These are phyloP conservation scores for Penicillium bovifimosum DNA, from an alignment of 495 filamentous ascomycete genomes.

Conservation along the genomic window DNA sequence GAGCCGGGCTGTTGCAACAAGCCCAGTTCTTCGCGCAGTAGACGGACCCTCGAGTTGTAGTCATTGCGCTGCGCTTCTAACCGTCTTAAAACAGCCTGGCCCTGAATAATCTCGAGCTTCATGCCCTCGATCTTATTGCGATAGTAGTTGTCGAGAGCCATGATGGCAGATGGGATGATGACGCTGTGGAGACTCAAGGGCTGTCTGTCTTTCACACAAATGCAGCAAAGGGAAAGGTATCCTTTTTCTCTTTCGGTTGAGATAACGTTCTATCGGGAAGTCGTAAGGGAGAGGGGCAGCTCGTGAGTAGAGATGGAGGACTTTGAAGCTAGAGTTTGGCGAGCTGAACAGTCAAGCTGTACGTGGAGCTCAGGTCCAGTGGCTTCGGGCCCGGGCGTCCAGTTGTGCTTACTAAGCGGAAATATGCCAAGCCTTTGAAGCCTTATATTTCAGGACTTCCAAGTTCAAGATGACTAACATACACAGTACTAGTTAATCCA, in stretches of 20 bases:
- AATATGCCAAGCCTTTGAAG: neutral
- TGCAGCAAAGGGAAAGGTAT: neutral
- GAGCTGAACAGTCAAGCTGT: constrained; percentile 2
- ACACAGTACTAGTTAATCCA: too few species aligned
- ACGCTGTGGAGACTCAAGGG: constrained; percentile 20
- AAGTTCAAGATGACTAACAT: neutral
- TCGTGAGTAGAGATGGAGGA: neutral
- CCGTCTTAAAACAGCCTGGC: constrained; percentile 88
- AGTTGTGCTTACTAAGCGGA: neutral
- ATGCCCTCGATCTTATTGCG: constrained; percentile 99
- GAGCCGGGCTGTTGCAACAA: constrained; percentile 95
- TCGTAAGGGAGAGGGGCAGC: neutral
- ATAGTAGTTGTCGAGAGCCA: constrained; percentile 99
- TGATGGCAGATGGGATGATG: constrained; percentile 45
- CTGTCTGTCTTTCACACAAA: constrained; percentile 1
- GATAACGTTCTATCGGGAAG: neutral
- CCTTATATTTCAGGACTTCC: constrained; percentile 7
- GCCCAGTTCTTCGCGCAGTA: constrained; percentile 93
- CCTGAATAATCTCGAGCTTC: constrained; percentile 99
- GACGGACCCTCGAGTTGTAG: constrained; percentile 95
- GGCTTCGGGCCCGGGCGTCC: neutral
- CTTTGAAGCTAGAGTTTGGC: constrained; percentile 6
- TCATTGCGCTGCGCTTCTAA: constrained; percentile 98
- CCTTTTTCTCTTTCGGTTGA: neutral
- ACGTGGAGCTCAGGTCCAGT: constrained; percentile 4